Conservation (phyloP, 2,329 filamentous ascomycete genomes). For the Chrysoporthe deuterocubensis region DNA sequence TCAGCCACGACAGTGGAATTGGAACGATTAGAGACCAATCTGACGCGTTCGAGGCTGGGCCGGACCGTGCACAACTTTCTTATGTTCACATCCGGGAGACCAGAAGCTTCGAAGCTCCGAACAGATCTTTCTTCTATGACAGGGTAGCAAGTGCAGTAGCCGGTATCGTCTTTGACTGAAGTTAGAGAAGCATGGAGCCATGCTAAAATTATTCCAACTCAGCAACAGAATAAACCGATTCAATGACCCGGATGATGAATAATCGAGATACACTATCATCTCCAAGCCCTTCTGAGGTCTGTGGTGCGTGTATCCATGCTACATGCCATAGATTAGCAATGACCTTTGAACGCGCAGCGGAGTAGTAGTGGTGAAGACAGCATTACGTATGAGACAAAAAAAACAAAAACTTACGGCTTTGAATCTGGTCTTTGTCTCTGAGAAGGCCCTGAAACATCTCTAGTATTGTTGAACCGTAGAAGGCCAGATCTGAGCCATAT, state of each 20-base stretch:
- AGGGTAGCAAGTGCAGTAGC: not conserved
- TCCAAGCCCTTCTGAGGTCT: not conserved
- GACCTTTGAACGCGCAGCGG: not conserved
- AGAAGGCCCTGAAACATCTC: slow-evolving; percentile 1
- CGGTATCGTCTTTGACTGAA: not conserved
- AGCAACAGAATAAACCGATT: slow-evolving; percentile 31
- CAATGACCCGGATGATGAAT: slow-evolving; percentile 11
- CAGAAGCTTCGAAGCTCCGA: not conserved
- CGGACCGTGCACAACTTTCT: not conserved
- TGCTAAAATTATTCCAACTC: slow-evolving; percentile 42
- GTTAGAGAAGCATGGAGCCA: slow-evolving; percentile 41
- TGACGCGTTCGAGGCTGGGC: not conserved
- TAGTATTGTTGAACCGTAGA: not conserved
- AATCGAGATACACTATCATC: no score
- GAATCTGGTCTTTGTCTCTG: no score
- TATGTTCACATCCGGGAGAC: not conserved
- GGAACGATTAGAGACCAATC: not conserved
- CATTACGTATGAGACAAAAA: not conserved
- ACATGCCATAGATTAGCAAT: not conserved
- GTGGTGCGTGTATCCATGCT: not conserved
- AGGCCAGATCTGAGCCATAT: slow-evolving; percentile 13
- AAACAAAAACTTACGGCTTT: not conserved
- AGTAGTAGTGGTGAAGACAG: not conserved
- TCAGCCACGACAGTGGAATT: not conserved
- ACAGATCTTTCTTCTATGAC: not conserved